phyloP scores from a whole-genome alignment of 164 flowering plant genomes.

The Aristolochia contorta region DNA sequence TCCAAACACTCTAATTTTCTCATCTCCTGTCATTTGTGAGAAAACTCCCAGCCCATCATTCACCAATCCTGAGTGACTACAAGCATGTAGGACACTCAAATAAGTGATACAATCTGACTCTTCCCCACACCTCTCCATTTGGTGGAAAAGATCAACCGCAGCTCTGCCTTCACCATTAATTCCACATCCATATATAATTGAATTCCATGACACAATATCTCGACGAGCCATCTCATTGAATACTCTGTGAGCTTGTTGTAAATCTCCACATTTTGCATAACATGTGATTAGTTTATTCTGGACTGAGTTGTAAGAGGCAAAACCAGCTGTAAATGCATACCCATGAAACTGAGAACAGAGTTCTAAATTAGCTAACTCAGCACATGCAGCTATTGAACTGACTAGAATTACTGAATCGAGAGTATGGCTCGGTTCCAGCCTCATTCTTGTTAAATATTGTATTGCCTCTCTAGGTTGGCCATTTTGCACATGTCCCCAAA shows the following conservation, averaged over 20 bases:
- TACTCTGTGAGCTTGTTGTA: conserved; percentile 17
- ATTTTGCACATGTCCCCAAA: conserved; percentile 27
- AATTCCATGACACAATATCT: conserved; percentile 30
- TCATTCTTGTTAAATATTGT: conserved; percentile 10
- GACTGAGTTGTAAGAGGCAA: conserved; percentile 14
- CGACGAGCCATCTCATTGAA: conserved; percentile 22
- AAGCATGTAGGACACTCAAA: conserved; percentile 27
- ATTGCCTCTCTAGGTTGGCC: conserved; percentile 25
- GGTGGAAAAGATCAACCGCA: conserved; percentile 24
- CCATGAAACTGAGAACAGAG: conserved; percentile 32
- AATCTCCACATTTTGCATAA: conserved; percentile 15
- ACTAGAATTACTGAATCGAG: conserved; percentile 21
- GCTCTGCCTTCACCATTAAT: conserved; percentile 30
- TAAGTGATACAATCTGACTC: conserved; percentile 26
- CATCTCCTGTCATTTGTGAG: conserved; percentile 19
- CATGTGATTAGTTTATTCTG: conserved; percentile 25
- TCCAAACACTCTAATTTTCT: conserved; percentile 14
- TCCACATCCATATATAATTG: conserved; percentile 30
- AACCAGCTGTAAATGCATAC: conserved; percentile 17
- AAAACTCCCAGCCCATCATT: conserved; percentile 31
- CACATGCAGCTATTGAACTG: conserved; percentile 19
- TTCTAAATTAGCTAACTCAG: conserved; percentile 24
- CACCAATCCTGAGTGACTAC: conserved; percentile 35
- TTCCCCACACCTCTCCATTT: conserved; percentile 20
- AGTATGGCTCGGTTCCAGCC: conserved; percentile 6